Evolutionary conservation across 495 filamentous ascomycete genomes (phyloP), one percentile per base, ranked within the genome.

Genomic region (Terfezia boudieri): DNA sequence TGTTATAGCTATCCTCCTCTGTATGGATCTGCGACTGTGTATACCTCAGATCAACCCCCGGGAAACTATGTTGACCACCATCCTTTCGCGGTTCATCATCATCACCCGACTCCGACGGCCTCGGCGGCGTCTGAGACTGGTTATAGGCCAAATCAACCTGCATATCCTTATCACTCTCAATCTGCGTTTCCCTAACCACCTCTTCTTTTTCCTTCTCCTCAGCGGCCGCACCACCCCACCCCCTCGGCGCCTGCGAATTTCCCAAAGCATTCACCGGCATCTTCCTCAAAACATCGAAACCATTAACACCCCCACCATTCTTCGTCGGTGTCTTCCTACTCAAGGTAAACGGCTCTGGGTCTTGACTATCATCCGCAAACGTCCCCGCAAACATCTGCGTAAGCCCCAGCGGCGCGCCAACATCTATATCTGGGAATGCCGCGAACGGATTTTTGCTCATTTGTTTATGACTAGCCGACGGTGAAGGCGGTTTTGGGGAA

Each of bases 311-410:
- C 2, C 14, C 41, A 20, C 12, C 12, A 14, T 14, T 20, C 17
- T 26, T n/a, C 11, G 49, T 51, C 26, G 26, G 26, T 7, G 26
- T 32, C 26, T 32, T 32, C n/a, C n/a, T 5, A 51, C 16, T 26
- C 41, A 51, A 51, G 1, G 49, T 17, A 20, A 26, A 26, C 26
- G 14, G 11, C 14, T 20, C 16, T 2, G 49, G n/a, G 4, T 32
- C 23, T 4, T 51, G 49, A 23, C n/a, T 20, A 12, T 16, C 11
- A 51, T 83, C 76, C 51, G 80, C 83, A 75, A 95, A 81, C 2
- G 88, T 95, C 26, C 84, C 86, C n/a, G 83, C 82, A 65, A 94
- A 95, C 53, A 86, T 84, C 64, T 95, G 88, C 5, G 86, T 94
- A 51, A 94, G 72, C 46, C 86, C 84, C 55, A 93, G n/a, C 2